These are phyloP conservation scores for Allium fistulosum DNA, from an alignment of 106 monocot genomes.

Conservation along the genomic window DNA sequence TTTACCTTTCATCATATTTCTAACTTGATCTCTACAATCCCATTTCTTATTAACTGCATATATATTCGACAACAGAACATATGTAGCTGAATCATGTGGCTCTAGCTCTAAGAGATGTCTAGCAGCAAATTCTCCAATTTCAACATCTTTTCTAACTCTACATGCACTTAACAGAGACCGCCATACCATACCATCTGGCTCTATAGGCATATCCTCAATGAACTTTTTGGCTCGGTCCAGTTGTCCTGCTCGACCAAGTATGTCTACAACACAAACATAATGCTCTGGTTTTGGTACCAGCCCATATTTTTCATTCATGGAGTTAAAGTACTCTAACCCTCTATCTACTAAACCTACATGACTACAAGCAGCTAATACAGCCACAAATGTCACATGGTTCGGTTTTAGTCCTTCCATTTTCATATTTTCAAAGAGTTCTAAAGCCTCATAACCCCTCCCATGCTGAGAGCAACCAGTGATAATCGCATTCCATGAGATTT, in stretches of 20 bases:
- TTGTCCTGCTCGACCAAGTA: constrained; percentile 74
- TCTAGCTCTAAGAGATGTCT: constrained; percentile 56
- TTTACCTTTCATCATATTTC: constrained; percentile 66
- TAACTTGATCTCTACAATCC: constrained; percentile 44
- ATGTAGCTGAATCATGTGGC: constrained; percentile 76
- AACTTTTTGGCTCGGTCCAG: constrained; percentile 51
- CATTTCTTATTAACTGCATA: constrained; percentile 62
- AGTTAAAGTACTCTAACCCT: constrained; percentile 52
- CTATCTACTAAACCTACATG: constrained; percentile 72
- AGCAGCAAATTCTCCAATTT: constrained; percentile 74
- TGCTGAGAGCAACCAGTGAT: constrained; percentile 82
- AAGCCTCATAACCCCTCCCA: constrained; percentile 45
- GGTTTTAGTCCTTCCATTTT: constrained; percentile 44
- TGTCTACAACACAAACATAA: constrained; percentile 76
- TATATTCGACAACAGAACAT: constrained; percentile 81
- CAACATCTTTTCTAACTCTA: constrained; percentile 62
- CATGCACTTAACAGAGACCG: constrained; percentile 76
- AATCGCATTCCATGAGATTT: constrained; percentile 83
- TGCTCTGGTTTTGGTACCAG: constrained; percentile 59
- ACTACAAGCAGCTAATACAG: constrained; percentile 78
- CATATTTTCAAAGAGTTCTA: constrained; percentile 68
- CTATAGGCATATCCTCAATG: constrained; percentile 59
- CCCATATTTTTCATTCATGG: constrained; percentile 46
- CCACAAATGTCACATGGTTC: constrained; percentile 69
- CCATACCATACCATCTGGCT: constrained; percentile 73